phyloP scores from a whole-genome alignment of 257 asterid genomes.

The Capsicum baccatum region DNA sequence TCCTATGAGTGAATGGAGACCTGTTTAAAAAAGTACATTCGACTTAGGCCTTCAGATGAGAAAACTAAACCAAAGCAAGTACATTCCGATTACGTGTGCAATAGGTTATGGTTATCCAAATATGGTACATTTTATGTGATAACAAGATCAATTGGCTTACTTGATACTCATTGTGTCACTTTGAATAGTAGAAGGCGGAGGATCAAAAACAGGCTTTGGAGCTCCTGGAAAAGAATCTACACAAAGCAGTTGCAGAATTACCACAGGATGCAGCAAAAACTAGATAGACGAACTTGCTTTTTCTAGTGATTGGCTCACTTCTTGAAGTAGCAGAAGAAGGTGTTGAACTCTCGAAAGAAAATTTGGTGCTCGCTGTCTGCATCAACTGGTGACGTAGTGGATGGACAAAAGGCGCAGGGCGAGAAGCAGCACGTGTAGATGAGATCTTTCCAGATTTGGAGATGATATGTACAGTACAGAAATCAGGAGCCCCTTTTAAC shows the following conservation, averaged over 20 bases:
- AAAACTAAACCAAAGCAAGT: not conserved
- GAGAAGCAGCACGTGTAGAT: conserved; percentile 70
- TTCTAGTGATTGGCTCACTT: conserved; percentile 34
- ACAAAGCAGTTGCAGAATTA: not conserved
- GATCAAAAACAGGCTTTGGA: conserved; percentile 4
- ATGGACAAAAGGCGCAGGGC: conserved; percentile 67
- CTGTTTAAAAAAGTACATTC: conserved; percentile 45
- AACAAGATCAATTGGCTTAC: conserved; percentile 20
- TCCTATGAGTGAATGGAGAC: conserved; percentile 83
- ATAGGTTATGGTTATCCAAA: not conserved
- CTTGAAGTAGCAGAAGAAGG: conserved; percentile 33
- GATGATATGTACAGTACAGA: conserved; percentile 76
- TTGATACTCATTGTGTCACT: conserved; percentile 21
- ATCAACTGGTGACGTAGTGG: conserved; percentile 77
- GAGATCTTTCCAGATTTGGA: conserved; percentile 78
- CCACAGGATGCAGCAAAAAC: not conserved
- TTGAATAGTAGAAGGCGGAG: conserved; percentile 16
- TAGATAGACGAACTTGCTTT: conserved; percentile 7
- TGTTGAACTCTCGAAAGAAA: conserved; percentile 39
- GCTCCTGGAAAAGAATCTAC: conserved; percentile 9
- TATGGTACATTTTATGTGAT: not conserved
- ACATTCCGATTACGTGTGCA: not conserved
- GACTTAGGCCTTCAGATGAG: conserved; percentile 26
- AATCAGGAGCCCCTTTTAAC: conserved; percentile 79
- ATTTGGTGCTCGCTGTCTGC: conserved; percentile 48